A percentile compares a stretch with the other conserved stretches of the same genome.
Evolutionary conservation across 208 protist genomes (phyloP).

Genomic region (Trichomonas gallinae): DNA sequence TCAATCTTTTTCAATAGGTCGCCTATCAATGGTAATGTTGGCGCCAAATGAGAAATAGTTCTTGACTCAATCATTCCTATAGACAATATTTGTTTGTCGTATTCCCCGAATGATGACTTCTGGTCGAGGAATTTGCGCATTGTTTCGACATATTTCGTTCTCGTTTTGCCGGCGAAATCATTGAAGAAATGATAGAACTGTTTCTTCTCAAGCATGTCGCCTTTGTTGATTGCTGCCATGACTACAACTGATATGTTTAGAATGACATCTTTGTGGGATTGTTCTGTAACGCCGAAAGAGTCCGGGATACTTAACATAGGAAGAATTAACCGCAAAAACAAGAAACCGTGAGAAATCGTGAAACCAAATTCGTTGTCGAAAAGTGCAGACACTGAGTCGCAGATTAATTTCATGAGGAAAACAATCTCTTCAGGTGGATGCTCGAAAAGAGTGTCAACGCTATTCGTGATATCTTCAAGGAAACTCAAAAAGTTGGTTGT

Average conservation of each 20-base stretch:
- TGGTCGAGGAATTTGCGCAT: neutral
- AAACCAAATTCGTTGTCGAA: neutral
- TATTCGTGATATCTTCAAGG: neutral
- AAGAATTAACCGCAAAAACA: neutral
- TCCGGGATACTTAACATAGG: neutral
- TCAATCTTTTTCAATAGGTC: neutral
- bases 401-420: neutral
- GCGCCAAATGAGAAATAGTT: neutral
- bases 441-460: neutral
- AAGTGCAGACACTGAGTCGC: neutral
- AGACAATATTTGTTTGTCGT: neutral
- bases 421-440: neutral
- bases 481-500: neutral
- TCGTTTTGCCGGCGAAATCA: neutral
- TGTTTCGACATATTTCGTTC: neutral
- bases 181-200: neutral
- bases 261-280: neutral
- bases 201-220: neutral
- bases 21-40: neutral
- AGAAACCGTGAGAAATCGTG: neutral
- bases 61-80: neutral
- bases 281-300: neutral
- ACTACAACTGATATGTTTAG: neutral
- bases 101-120: neutral
- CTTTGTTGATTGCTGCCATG: neutral